Base-by-base conservation (phyloP, 1,284 basidiomycete species). In the Pseudozyma hubeiensis region DNA sequence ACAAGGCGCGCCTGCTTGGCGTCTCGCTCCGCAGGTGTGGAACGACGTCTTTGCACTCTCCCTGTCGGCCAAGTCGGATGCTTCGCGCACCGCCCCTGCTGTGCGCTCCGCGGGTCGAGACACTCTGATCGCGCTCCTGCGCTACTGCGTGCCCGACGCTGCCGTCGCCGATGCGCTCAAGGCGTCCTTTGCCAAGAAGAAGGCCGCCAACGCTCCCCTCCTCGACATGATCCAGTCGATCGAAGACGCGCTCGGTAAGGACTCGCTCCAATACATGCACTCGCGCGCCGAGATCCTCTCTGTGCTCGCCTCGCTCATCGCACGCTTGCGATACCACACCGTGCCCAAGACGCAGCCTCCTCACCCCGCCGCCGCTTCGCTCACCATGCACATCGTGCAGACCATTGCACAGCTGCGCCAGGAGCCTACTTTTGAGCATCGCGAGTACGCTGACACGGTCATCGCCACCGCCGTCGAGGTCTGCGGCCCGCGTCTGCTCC, bases 351-450 rank as follows among this genome's bases (percentile, higher is more conserved):
- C 62, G 9, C 35, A 86, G 43, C 45, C 91, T 17, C 55, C 56
- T 10, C 60, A 57, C 39, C 67, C 80, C 4, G 78, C 79, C 10
- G 91, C 93, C 3, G 90, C 93, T 79, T 84, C 86, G 46, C 87
- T 97, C 8, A 86, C 96, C 24, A 84, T 92, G 47, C 90, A 90
- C 35, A 84, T 94, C n/a, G 88, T 98, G 51, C 86, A 88, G 68
- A 89, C 90, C 60, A 87, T 97, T 31, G 93, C 90, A 2, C 90
- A 91, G 44, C 85, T 97, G 64, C 87, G 96, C 44, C 87, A 89
- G 37, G 88, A 92, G 79, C 92, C 91, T 84, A 89, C 88, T 5
- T 99, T 99, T 80, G 94, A 97, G 85, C 89, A 92, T 85, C 95
- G 94, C 84, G 93, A 95, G 83, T 89, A 89, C 49, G 94, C 91